These are phyloP conservation scores for Myxozyma neotropica DNA, from an alignment of 805 yeast species.

Conservation along the genomic window DNA sequence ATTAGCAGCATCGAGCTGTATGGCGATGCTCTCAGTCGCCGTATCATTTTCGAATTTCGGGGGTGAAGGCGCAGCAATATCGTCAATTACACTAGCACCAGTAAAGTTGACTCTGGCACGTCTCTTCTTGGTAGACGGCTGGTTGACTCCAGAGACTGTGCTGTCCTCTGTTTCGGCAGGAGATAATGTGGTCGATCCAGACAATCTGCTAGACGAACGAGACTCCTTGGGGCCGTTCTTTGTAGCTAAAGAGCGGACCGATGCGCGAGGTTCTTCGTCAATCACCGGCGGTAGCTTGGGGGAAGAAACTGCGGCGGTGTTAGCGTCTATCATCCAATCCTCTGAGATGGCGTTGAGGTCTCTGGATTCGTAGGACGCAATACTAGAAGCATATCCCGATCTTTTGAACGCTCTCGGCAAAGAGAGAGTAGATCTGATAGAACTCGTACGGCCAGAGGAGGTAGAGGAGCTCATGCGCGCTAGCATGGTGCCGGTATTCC, in stretches of 20 bases:
- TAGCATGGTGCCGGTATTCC: background rate
- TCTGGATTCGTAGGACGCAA: slow-evolving; percentile 24
- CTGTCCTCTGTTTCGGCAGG: slow-evolving; percentile 6
- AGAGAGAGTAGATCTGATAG: slow-evolving; percentile 8
- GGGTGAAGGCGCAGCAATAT: background rate
- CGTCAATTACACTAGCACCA: background rate
- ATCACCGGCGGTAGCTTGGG: slow-evolving; percentile 16
- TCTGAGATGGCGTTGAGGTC: slow-evolving; percentile 31
- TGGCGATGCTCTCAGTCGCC: background rate
- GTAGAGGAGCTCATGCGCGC: background rate
- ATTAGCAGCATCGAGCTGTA: background rate
- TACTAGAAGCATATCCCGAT: slow-evolving; percentile 27
- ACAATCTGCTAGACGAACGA: slow-evolving; percentile 21
- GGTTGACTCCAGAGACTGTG: slow-evolving; percentile 5
- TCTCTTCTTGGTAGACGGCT: slow-evolving; percentile 11
- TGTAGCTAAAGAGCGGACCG: slow-evolving; percentile 17
- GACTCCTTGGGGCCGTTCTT: slow-evolving; percentile 25
- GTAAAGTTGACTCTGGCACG: slow-evolving; percentile 21
- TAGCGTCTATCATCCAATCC: no score
- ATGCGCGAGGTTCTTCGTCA: slow-evolving; percentile 16
- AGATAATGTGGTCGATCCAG: slow-evolving; percentile 12
- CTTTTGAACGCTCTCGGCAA: slow-evolving; percentile 10
- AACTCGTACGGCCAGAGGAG: slow-evolving; percentile 13
- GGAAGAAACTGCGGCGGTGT: no score
- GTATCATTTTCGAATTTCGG: background rate